Percentiles rank a stretch among this genome's conserved stretches.
Evolutionary conservation across 164 flowering plant species (phyloP).

Genomic region (Umbellularia californica): DNA sequence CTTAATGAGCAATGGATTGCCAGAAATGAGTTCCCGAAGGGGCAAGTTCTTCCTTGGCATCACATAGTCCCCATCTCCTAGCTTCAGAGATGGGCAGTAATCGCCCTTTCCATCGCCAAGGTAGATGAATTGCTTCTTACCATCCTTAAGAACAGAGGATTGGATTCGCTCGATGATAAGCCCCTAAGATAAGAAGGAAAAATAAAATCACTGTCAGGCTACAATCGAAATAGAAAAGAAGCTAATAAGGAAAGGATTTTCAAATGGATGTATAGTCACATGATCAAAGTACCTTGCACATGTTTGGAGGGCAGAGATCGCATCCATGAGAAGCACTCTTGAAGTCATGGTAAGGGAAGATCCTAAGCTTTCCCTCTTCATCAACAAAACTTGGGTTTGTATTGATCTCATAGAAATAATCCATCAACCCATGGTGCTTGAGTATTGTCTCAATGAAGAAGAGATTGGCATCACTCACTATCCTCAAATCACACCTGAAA

Average conservation of each 20-base stretch:
- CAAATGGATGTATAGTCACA: not conserved
- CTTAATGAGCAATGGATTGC: conserved; percentile 39
- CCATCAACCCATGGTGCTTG: conserved; percentile 52
- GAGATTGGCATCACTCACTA: conserved; percentile 75
- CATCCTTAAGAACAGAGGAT: conserved; percentile 24
- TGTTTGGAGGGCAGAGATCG: conserved; percentile 76
- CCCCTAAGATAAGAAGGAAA: conserved; percentile 29
- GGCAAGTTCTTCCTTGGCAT: conserved; percentile 83
- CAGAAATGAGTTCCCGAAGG: conserved; percentile 55
- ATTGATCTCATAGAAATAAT: conserved; percentile 66
- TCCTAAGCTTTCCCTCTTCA: conserved; percentile 61
- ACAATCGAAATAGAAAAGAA: not conserved
- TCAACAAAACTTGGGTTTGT: conserved; percentile 69
- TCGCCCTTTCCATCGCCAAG: conserved; percentile 86
- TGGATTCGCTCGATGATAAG: conserved; percentile 47
- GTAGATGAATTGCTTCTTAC: conserved; percentile 51
- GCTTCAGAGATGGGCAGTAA: conserved; percentile 67
- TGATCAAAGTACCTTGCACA: conserved; percentile 73
- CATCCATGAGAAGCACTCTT: conserved; percentile 46
- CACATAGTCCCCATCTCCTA: conserved; percentile 36
- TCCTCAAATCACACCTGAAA: conserved; percentile 74
- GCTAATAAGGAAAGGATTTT: not conserved
- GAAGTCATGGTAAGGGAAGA: conserved; percentile 65
- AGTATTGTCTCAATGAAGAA: conserved; percentile 85
- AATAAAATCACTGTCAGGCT: too few relatives aligned